These are phyloP conservation scores for Neurospora discreta DNA, from an alignment of 495 filamentous ascomycete species.

Conservation along the genomic window DNA sequence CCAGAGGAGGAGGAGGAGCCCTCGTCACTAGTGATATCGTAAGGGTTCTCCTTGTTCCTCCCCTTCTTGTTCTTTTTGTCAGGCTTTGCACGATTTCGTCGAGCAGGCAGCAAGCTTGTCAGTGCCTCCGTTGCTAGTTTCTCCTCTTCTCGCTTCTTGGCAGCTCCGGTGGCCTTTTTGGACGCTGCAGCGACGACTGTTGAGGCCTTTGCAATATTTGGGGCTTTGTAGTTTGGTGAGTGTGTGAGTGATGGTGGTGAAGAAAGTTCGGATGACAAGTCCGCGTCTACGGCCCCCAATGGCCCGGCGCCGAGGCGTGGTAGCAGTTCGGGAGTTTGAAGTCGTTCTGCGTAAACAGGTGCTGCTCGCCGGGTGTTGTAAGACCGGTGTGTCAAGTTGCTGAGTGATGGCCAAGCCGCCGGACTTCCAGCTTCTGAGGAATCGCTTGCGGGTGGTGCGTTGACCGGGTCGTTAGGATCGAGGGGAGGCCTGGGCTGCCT, in stretches of 20 bases:
- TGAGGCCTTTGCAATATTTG: conserved; percentile 7
- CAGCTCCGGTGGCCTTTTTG: conserved; percentile 9
- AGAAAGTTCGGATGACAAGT: conserved; percentile 28
- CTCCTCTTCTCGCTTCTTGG: conserved; percentile 11
- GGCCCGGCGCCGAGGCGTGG: not conserved
- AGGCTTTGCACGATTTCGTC: conserved; percentile 11
- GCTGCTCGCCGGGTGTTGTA: conserved; percentile 14
- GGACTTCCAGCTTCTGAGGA: conserved; percentile 25
- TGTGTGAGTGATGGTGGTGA: conserved; percentile 41
- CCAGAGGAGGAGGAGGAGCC: conserved; percentile 20
- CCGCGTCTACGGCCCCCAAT: conserved; percentile 7
- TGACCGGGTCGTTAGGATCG: conserved; percentile 27
- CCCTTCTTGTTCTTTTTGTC: conserved; percentile 7
- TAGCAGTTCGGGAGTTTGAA: conserved; percentile 16
- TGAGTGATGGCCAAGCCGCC: conserved; percentile 28
- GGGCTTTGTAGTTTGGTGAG: conserved; percentile 31
- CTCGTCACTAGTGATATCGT: conserved; percentile 13
- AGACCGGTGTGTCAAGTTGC: conserved; percentile 24
- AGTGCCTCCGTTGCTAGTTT: conserved; percentile 34
- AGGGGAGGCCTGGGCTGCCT: conserved; percentile 5
- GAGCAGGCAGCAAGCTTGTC: conserved; percentile 29
- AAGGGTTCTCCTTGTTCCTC: conserved; percentile 11
- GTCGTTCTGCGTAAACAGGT: conserved; percentile 7
- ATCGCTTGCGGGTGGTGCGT: conserved; percentile 34
- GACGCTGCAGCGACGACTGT: conserved; percentile 8